phyloP scores from a whole-genome alignment of 495 filamentous ascomycete species.

The Glonium stellatum region DNA sequence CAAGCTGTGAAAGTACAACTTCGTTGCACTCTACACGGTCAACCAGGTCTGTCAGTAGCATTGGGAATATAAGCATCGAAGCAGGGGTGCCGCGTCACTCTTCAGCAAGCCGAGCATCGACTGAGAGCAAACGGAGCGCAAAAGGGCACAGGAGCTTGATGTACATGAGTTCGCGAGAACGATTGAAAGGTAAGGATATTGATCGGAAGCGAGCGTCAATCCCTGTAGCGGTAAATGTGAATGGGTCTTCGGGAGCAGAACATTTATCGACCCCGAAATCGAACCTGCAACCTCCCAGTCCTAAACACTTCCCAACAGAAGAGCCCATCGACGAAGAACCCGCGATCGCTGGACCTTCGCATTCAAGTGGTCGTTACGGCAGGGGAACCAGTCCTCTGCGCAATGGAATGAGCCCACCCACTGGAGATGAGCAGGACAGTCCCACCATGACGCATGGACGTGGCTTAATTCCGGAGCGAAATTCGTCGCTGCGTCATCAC shows the following conservation, averaged over 20 bases:
- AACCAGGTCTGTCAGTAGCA: slow-evolving; percentile 20
- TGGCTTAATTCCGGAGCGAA: slow-evolving; percentile 24
- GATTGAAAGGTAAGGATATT: slow-evolving; percentile 25
- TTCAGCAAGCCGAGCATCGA: slow-evolving; percentile 21
- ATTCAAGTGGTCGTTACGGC: slow-evolving; percentile 5
- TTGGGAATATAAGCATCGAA: slow-evolving; percentile 29
- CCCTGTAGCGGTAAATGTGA: not conserved
- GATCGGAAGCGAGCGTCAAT: slow-evolving; percentile 25
- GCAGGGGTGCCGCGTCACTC: slow-evolving; percentile 13
- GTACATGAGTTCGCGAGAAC: slow-evolving; percentile 35
- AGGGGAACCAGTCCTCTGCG: slow-evolving; percentile 19
- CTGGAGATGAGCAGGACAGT: slow-evolving; percentile 9
- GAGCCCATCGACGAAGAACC: slow-evolving; percentile 30
- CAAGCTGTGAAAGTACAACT: slow-evolving; percentile 20
- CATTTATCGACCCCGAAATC: slow-evolving; percentile 1
- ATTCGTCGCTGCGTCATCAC: slow-evolving; percentile 26
- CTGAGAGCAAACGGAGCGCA: slow-evolving; percentile 23
- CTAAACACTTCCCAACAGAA: slow-evolving; percentile 21
- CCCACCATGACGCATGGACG: slow-evolving; percentile 10
- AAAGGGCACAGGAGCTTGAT: slow-evolving; percentile 26
- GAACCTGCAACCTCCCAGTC: slow-evolving; percentile 10
- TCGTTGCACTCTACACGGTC: slow-evolving; percentile 24
- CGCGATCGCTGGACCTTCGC: slow-evolving; percentile 22
- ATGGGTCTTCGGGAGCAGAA: slow-evolving; percentile 9
- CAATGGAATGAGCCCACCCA: slow-evolving; percentile 14